Evolutionary conservation across 768 basidiomycete species (phyloP).

Genomic region (Psilocybe cyanescens): DNA sequence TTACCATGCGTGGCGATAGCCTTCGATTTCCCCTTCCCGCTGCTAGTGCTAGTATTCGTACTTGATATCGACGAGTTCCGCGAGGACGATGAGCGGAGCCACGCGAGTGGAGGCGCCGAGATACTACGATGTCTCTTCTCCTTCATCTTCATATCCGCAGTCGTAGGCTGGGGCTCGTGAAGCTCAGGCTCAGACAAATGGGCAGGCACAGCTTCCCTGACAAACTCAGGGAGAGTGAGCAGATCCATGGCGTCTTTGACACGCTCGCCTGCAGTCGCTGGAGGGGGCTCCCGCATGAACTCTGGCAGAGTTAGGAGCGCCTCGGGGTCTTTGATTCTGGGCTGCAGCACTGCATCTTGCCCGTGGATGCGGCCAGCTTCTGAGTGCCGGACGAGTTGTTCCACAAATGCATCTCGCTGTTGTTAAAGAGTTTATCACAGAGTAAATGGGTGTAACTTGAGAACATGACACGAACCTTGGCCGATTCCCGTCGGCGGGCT

Average conservation of each 20-base stretch:
- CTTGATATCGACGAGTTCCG: slow-evolving; percentile 20
- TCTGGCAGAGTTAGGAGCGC: slow-evolving; percentile 61
- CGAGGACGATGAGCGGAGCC: slow-evolving; percentile 46
- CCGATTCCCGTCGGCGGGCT: slow-evolving; percentile 58
- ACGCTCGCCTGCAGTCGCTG: slow-evolving; percentile 27
- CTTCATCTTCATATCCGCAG: slow-evolving; percentile 5
- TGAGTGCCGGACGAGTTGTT: slow-evolving; percentile 72
- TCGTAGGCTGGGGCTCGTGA: neutral
- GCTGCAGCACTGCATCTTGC: slow-evolving; percentile 73
- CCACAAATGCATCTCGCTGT: slow-evolving; percentile 78
- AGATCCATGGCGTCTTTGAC: slow-evolving; percentile 48
- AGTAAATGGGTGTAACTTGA: too few species aligned
- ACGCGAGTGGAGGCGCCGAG: slow-evolving; percentile 64
- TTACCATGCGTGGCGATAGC: slow-evolving; percentile 21
- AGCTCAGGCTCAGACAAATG: slow-evolving; percentile 23
- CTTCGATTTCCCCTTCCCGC: slow-evolving; percentile 25
- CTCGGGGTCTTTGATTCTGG: slow-evolving; percentile 49
- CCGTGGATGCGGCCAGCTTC: slow-evolving; percentile 72
- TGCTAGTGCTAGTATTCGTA: slow-evolving; percentile 9
- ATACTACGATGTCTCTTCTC: slow-evolving; percentile 53
- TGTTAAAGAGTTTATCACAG: too few species aligned
- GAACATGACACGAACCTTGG: slow-evolving; percentile 52
- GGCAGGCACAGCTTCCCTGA: slow-evolving; percentile 49
- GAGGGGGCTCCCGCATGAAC: slow-evolving; percentile 61
- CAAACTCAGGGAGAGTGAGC: slow-evolving; percentile 62